These are phyloP conservation scores for Rhodosporidiobolus sp. DNA, from an alignment of 768 basidiomycete genomes.

Conservation along the genomic window DNA sequence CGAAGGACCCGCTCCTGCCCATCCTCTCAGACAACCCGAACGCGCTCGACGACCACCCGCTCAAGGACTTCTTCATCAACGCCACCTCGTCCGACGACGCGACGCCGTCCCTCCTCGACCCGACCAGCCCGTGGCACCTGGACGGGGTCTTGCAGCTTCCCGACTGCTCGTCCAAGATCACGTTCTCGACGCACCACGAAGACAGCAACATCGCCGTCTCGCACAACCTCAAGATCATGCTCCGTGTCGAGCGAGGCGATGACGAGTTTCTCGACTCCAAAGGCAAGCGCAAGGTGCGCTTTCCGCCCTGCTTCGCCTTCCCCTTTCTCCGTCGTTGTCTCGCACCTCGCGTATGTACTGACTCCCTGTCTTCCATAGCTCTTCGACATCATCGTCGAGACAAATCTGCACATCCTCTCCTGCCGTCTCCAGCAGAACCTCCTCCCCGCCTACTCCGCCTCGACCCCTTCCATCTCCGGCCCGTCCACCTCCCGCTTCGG, in stretches of 20 bases:
- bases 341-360: too few relatives aligned
- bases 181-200: slow-evolving; percentile 76
- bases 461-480: slow-evolving; percentile 10
- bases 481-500: not conserved
- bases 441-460: slow-evolving; percentile 65
- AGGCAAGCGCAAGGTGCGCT: slow-evolving; percentile 62
- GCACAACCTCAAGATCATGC: slow-evolving; percentile 74
- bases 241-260: slow-evolving; percentile 79
- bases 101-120: slow-evolving; percentile 50
- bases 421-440: slow-evolving; percentile 78
- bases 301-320: not conserved
- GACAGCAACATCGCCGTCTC: slow-evolving; percentile 68
- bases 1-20: slow-evolving; percentile 69
- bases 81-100: slow-evolving; percentile 57
- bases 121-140: slow-evolving; percentile 78
- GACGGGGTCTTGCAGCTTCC: slow-evolving; percentile 69
- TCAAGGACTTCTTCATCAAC: slow-evolving; percentile 52
- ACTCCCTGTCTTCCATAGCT: too few relatives aligned
- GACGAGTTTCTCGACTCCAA: slow-evolving; percentile 62
- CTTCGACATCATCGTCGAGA: slow-evolving; percentile 54
- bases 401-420: slow-evolving; percentile 80
- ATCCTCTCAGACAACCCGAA: slow-evolving; percentile 67
- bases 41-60: slow-evolving; percentile 62
- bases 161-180: slow-evolving; percentile 54
- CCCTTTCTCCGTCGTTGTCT: not conserved